These are phyloP conservation scores for Micractinium sp. DNA, from an alignment of 139 green algal species.

Conservation along the genomic window DNA sequence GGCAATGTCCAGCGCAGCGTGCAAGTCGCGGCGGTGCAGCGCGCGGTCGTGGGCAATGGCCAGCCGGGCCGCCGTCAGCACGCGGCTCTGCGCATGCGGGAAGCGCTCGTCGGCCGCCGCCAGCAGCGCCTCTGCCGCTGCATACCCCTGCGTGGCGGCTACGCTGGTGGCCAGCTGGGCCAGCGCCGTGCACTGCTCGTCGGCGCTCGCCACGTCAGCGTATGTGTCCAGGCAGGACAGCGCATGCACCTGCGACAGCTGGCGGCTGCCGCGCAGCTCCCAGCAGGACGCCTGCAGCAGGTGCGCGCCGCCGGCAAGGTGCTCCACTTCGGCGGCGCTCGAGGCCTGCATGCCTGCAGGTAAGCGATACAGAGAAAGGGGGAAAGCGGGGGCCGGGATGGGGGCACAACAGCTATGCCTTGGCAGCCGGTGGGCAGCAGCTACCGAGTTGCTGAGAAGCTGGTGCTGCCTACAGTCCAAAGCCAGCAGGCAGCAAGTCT, in stretches of 20 bases:
- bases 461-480: not conserved
- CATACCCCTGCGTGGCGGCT: slow-evolving; percentile 39
- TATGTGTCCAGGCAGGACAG: slow-evolving; percentile 49
- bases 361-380: not conserved
- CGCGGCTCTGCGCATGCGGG: slow-evolving; percentile 20
- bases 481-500: not conserved
- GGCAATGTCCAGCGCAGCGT: slow-evolving; percentile 35
- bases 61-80: slow-evolving; percentile 47
- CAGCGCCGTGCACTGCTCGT: slow-evolving; percentile 46
- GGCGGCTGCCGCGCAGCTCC: slow-evolving; percentile 43
- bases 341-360: slow-evolving; percentile 14
- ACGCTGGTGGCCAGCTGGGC: slow-evolving; percentile 54
- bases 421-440: not conserved
- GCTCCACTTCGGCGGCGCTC: slow-evolving; percentile 41
- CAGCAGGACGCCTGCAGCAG: slow-evolving; percentile 53
- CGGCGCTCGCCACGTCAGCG: slow-evolving; percentile 8
- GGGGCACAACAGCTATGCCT: too few relatives aligned
- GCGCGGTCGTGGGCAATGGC: slow-evolving; percentile 57
- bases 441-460: not conserved
- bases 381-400: too few relatives aligned
- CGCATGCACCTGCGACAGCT: slow-evolving; percentile 35
- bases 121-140: slow-evolving; percentile 44
- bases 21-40: slow-evolving; percentile 45
- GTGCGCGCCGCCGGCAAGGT: slow-evolving; percentile 43
- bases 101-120: slow-evolving; percentile 33